A percentile compares a stretch with the other conserved stretches of the same genome.
These are phyloP conservation scores for Naganishia randhawae DNA, from an alignment of 768 basidiomycete genomes.

Conservation along the genomic window DNA sequence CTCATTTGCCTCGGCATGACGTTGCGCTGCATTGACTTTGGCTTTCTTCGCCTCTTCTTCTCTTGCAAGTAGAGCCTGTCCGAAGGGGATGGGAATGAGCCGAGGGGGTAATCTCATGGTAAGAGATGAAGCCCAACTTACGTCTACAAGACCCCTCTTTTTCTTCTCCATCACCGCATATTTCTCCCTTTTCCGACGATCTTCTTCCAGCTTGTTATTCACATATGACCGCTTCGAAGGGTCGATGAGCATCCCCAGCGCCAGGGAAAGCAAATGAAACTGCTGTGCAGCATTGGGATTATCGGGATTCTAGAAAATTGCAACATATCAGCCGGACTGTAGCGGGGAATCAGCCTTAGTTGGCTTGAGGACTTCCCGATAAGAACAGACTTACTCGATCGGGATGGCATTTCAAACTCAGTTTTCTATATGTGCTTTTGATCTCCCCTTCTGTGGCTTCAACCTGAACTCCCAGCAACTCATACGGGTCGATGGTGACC, in stretches of 20 bases:
- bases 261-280: conserved; percentile 43
- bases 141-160: conserved; percentile 45
- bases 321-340: conserved; percentile 14
- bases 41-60: conserved; percentile 49
- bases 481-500: conserved; percentile 42
- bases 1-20: conserved; percentile 34
- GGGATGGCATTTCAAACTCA: conserved; percentile 47
- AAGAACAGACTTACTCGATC: conserved; percentile 37
- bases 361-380: background rate
- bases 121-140: conserved; percentile 26
- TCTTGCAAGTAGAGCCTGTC: conserved; percentile 39
- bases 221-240: conserved; percentile 41
- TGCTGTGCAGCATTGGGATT: conserved; percentile 33
- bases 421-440: conserved; percentile 38
- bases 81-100: background rate
- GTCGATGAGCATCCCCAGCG: conserved; percentile 41
- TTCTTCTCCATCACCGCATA: conserved; percentile 45
- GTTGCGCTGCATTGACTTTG: conserved; percentile 35
- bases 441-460: conserved; percentile 45
- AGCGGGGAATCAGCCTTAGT: conserved; percentile 1
- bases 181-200: conserved; percentile 39
- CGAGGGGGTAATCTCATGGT: background rate
- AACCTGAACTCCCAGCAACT: conserved; percentile 32
- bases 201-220: conserved; percentile 39
- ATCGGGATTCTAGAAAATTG: conserved; percentile 22